A percentile compares a stretch with the other conserved stretches of the same genome.
These are phyloP conservation scores for Herpetospermum pedunculosum DNA, from an alignment of 306 rosid species.

Conservation along the genomic window DNA sequence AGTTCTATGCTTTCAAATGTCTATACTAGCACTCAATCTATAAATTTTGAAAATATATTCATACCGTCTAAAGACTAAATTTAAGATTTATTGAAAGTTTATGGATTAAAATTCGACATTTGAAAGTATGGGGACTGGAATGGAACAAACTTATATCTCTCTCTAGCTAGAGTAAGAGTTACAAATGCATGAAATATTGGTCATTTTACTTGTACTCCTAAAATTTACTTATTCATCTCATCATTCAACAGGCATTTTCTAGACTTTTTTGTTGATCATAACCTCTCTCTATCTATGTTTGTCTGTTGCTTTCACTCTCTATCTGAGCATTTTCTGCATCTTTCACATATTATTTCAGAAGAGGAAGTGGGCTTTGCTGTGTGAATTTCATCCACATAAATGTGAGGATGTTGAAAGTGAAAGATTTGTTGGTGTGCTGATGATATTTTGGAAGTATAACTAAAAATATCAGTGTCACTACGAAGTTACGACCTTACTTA, in stretches of 20 bases:
- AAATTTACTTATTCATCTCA: background rate
- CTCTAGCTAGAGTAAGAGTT: background rate
- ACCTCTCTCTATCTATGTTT: background rate
- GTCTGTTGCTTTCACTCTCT: background rate
- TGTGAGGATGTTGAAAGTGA: background rate
- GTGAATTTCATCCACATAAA: background rate
- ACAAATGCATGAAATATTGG: background rate
- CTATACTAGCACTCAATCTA: too few species aligned
- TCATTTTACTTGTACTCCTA: background rate
- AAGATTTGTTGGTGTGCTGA: background rate
- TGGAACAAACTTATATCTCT: too few species aligned
- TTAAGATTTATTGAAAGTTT: too few species aligned
- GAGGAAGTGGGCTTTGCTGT: background rate
- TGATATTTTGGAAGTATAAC: slow-evolving; percentile 13
- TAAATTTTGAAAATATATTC: too few species aligned
- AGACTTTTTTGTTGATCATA: background rate
- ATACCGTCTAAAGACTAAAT: too few species aligned
- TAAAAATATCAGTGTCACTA: too few species aligned
- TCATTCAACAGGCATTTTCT: background rate
- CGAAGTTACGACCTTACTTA: too few species aligned
- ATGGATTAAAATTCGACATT: too few species aligned
- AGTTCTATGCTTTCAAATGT: too few species aligned
- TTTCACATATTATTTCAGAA: background rate
- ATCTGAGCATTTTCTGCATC: background rate
- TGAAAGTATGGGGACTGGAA: too few species aligned